Evolutionary conservation across 495 filamentous ascomycete genomes (phyloP), one percentile per base, ranked within the genome.

Genomic region (Aspergillus biplanus): DNA sequence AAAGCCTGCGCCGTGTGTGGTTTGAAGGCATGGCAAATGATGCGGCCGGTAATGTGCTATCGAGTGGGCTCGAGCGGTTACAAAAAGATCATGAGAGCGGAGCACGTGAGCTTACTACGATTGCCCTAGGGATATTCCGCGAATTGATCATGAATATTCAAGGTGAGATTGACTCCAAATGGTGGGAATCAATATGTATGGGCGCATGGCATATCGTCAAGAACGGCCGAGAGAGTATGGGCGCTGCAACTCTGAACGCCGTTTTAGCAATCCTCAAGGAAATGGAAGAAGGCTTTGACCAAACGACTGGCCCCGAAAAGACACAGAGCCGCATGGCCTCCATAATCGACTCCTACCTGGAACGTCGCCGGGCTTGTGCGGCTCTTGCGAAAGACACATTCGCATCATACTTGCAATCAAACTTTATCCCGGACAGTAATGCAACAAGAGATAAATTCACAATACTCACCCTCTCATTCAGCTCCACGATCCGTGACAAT

Each of bases 151-250:
- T 63, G 35, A 65, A 75, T 32, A 63, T 73, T 12, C 57, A 54
- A 1, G 42, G 52, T 11, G 49, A 64, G 6, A 53, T 75, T 12
- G 56, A 64, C 27, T 33, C 46, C 2, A 60, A 68, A 12, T 87
- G 85, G 82, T 89, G 87, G 86, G 67, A 65, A 4, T 76, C 75
- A 6, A 64, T 87, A 13, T 78, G 85, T 27, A 79, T 83, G 75
- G 80, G 77, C 32, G 85, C 81, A 3, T 91, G 86, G 87, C 87
- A 90, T 69, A 64, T 90, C 1, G 84, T 80, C 68, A 85, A 86
- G 59, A 85, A 88, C 58, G 83, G 86, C 0, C 81, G 86, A 15
- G 82, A 85, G 59, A 88, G 84, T 65, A 89, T 90, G 86, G 81
- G 82, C 4, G 78, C 86, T 0, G 82, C 86, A 1, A 89, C 86